Evolutionary conservation across 2,329 filamentous ascomycete species (phyloP), one percentile per base, ranked within the genome.

Genomic region (Ophiostoma triangulosporum): DNA sequence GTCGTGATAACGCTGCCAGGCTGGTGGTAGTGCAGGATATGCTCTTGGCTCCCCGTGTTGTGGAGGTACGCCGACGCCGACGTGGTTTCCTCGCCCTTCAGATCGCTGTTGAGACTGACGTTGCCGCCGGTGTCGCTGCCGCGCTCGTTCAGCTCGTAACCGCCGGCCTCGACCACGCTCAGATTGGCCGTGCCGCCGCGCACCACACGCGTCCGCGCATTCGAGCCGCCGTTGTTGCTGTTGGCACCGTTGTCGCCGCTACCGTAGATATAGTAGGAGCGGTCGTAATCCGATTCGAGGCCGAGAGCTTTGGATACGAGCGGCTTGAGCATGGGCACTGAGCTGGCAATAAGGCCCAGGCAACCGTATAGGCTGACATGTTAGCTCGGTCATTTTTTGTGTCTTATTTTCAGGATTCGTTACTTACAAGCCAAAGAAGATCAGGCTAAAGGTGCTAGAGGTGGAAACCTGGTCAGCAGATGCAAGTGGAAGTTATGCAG

Each of bases 351-450:
- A 36, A 71, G 69, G 11, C 67, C 67, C 11, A 70, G 59, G 49
- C 68, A 67, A 50, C 70, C 62, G 58, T 72, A 68, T 52, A 71
- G 62, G 20, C 69, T 72, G 52, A n/a, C n/a, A n/a, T n/a, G n/a
- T n/a, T n/a, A n/a, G n/a, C n/a, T n/a, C n/a, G n/a, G n/a, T n/a
- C n/a, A n/a, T n/a, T n/a, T n/a, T n/a, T n/a, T n/a, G n/a, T n/a
- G n/a, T n/a, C n/a, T n/a, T n/a, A n/a, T 56, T 61, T 51, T 61
- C 52, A n/a, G n/a, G n/a, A n/a, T 56, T 54, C 38, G 29, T 31
- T 26, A 62, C 64, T 61, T 62, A 66, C 65, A 66, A 65, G 46
- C 64, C 64, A n/a, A 36, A 48, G 22, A 36, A 27, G 14, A 52
- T 31, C n/a, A 52, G 17, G 22, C 31, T 36, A 24, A 52, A 52